Evolutionary conservation across 1,139 yeast species (phyloP).

Genomic region (Kodamaea derodonti): DNA sequence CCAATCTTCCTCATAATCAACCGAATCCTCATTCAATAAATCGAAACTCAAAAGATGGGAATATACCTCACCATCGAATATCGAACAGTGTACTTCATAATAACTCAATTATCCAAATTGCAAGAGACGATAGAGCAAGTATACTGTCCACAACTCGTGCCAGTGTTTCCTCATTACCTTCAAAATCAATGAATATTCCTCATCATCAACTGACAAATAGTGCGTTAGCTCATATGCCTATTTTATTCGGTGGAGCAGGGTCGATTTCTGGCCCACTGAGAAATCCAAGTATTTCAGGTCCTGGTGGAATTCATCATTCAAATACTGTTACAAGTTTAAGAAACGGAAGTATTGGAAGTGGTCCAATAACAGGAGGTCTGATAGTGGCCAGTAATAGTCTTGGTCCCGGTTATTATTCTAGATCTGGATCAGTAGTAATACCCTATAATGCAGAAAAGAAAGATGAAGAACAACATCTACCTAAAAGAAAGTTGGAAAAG

Average conservation of each 20-base stretch:
- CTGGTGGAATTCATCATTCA: slow-evolving; percentile 28
- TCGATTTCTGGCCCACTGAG: slow-evolving; percentile 43
- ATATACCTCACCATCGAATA: slow-evolving; percentile 3
- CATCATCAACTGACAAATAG: slow-evolving; percentile 42
- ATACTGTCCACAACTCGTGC: slow-evolving; percentile 33
- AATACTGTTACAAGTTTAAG: slow-evolving; percentile 39
- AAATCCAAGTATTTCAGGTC: slow-evolving; percentile 38
- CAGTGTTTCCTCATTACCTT: slow-evolving; percentile 43
- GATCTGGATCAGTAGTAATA: slow-evolving; percentile 46
- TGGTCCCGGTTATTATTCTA: slow-evolving; percentile 33
- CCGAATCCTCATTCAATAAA: slow-evolving; percentile 34
- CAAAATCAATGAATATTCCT: slow-evolving; percentile 48
- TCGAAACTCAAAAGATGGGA: background rate
- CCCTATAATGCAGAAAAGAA: slow-evolving; percentile 34
- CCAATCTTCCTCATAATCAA: slow-evolving; percentile 46
- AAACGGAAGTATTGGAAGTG: slow-evolving; percentile 36
- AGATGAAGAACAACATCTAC: slow-evolving; percentile 16
- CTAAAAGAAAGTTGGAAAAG: slow-evolving; percentile 7
- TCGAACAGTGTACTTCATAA: slow-evolving; percentile 21
- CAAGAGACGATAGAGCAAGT: slow-evolving; percentile 37
- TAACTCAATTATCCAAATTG: slow-evolving; percentile 44
- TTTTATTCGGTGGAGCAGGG: slow-evolving; percentile 40
- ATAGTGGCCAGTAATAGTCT: slow-evolving; percentile 13
- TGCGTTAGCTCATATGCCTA: slow-evolving; percentile 44
- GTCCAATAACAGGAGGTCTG: slow-evolving; percentile 10